phyloP scores from a whole-genome alignment of 257 asterid genomes.

The Rhazya stricta region DNA sequence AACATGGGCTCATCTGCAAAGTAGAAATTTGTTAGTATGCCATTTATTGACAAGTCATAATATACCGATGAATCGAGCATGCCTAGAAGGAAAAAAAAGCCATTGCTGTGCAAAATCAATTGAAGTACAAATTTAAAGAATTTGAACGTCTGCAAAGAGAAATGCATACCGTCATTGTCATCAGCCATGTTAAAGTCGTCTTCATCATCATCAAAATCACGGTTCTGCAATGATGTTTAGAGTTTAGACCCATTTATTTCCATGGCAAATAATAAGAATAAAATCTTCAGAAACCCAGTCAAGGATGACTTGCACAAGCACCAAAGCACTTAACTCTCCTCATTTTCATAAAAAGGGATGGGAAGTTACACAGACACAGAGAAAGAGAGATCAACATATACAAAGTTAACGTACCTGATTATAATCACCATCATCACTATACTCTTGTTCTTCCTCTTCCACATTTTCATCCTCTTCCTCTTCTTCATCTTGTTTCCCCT shows the following conservation, averaged over 20 bases:
- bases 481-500: constrained; percentile 46
- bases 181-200: constrained; percentile 60
- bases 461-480: constrained; percentile 46
- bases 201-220: constrained; percentile 70
- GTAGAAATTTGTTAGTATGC: background rate
- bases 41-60: background rate
- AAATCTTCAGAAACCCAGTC: background rate
- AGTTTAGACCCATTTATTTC: constrained; percentile 6
- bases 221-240: constrained; percentile 30
- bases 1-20: constrained; percentile 21
- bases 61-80: background rate
- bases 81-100: background rate
- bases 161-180: constrained; percentile 43
- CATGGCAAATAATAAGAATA: background rate
- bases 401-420: constrained; percentile 38
- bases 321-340: background rate
- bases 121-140: background rate
- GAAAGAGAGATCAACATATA: background rate
- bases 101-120: too few species aligned
- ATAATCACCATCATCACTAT: constrained; percentile 61
- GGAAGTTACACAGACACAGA: background rate
- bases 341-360: background rate
- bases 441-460: constrained; percentile 55
- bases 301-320: background rate
- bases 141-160: background rate